These are phyloP conservation scores for Vinca minor DNA, from an alignment of 257 asterid species.

Conservation along the genomic window DNA sequence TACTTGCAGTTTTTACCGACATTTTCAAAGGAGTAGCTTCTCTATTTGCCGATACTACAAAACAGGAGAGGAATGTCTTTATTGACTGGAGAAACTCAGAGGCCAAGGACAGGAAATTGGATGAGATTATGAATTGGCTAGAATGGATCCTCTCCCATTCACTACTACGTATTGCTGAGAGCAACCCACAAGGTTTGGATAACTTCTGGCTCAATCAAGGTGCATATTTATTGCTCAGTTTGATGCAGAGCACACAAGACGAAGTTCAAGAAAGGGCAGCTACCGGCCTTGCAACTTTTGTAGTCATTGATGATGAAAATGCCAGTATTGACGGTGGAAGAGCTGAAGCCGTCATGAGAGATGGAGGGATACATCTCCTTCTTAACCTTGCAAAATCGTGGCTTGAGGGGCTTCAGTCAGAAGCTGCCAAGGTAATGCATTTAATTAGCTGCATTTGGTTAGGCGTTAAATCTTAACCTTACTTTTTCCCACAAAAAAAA, in stretches of 20 bases:
- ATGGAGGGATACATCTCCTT: conserved; percentile 57
- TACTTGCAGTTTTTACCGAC: conserved; percentile 49
- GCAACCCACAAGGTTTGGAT: conserved; percentile 62
- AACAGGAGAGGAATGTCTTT: conserved; percentile 42
- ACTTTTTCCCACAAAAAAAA: too few relatives aligned
- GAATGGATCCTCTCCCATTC: conserved; percentile 69
- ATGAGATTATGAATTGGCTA: conserved; percentile 59
- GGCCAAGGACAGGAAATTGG: conserved; percentile 35
- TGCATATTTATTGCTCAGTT: conserved; percentile 50
- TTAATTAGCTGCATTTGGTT: conserved; percentile 6
- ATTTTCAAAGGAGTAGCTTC: conserved; percentile 48
- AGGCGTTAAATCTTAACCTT: background rate
- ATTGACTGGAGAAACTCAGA: conserved; percentile 36
- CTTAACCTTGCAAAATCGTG: conserved; percentile 68
- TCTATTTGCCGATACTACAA: conserved; percentile 41
- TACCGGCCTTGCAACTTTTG: conserved; percentile 70
- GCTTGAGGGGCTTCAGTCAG: conserved; percentile 81
- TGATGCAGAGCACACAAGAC: conserved; percentile 65
- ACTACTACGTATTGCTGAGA: conserved; percentile 71
- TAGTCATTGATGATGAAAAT: conserved; percentile 74
- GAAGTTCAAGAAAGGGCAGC: conserved; percentile 93
- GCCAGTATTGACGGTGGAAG: conserved; percentile 62
- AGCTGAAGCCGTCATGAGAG: conserved; percentile 69
- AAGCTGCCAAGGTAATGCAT: conserved; percentile 65
- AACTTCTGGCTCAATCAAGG: conserved; percentile 82